These are phyloP conservation scores for Allium sativum DNA, from an alignment of 106 monocot genomes.

Conservation along the genomic window DNA sequence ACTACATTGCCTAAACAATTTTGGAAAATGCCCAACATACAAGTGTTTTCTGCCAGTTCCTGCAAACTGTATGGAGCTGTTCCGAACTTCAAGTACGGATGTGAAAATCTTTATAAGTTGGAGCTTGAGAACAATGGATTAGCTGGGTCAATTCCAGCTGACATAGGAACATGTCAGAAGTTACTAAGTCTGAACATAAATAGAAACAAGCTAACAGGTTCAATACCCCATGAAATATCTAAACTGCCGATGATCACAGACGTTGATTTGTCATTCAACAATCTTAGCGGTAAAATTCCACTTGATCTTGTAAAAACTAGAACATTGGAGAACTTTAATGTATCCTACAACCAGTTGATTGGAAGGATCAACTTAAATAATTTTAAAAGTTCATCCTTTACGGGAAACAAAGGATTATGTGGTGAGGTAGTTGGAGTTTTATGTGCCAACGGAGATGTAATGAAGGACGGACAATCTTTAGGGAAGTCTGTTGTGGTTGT, in stretches of 20 bases:
- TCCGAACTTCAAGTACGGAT: conserved; percentile 52
- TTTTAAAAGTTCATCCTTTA: conserved; percentile 43
- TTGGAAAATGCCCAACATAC: conserved; percentile 42
- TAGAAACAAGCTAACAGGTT: conserved; percentile 44
- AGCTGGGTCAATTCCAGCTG: conserved; percentile 51
- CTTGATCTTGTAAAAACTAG: conserved; percentile 54
- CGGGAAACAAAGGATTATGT: conserved; percentile 59
- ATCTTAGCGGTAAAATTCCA: conserved; percentile 56
- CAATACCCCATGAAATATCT: conserved; percentile 56
- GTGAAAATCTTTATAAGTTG: conserved; percentile 58
- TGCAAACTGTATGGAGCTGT: conserved; percentile 46
- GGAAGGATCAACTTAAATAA: conserved; percentile 35
- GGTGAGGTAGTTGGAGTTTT: conserved; percentile 27
- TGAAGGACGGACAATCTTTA: background rate
- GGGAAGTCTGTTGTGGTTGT: conserved; percentile 21
- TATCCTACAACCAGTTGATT: conserved; percentile 63
- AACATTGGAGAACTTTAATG: conserved; percentile 77
- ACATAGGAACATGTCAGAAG: conserved; percentile 46
- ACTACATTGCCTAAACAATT: conserved; percentile 30
- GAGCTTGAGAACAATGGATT: conserved; percentile 54
- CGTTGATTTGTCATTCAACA: conserved; percentile 57
- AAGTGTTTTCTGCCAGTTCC: conserved; percentile 60
- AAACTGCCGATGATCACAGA: conserved; percentile 69
- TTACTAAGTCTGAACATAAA: conserved; percentile 50
- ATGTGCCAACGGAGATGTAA: conserved; percentile 8